Evolutionary conservation across 768 basidiomycete genomes (phyloP).

Genomic region (Russula foetens): DNA sequence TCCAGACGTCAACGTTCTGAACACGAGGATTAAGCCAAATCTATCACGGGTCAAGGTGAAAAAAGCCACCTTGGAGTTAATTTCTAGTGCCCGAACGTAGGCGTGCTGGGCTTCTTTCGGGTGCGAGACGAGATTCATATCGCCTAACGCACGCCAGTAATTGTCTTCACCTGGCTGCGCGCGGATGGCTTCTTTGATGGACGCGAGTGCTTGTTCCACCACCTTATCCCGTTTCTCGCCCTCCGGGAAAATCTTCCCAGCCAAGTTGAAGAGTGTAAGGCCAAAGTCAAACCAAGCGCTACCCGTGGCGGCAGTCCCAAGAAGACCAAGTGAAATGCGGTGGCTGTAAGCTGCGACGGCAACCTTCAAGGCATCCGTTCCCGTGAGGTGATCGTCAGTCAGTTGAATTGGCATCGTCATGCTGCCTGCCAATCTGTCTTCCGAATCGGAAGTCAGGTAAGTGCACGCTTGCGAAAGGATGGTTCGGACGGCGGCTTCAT

Average conservation of each 20-base stretch:
- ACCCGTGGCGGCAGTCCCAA: constrained; percentile 41
- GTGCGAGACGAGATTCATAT: constrained; percentile 55
- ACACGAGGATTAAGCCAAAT: constrained; percentile 1
- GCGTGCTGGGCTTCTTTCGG: constrained; percentile 83
- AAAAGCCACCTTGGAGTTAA: constrained; percentile 64
- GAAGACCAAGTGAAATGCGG: constrained; percentile 47
- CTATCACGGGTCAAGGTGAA: constrained; percentile 3
- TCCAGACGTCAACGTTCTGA: constrained; percentile 73
- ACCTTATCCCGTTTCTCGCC: constrained; percentile 28
- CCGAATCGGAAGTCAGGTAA: constrained; percentile 34
- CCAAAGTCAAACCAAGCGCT: constrained; percentile 73
- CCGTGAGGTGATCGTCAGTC: constrained; percentile 20
- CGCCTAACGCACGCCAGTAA: constrained; percentile 82
- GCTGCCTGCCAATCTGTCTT: constrained; percentile 36
- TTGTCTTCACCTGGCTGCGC: constrained; percentile 60
- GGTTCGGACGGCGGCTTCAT: constrained; percentile 33
- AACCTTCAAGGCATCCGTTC: constrained; percentile 37
- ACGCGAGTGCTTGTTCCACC: constrained; percentile 39
- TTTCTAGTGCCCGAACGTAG: constrained; percentile 81
- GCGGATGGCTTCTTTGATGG: constrained; percentile 63
- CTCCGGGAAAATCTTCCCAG: constrained; percentile 25
- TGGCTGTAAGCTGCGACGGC: constrained; percentile 55
- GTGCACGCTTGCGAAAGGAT: constrained; percentile 30
- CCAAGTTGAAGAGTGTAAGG: constrained; percentile 47
- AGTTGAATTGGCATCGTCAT: constrained; percentile 27